Percentiles rank a stretch among this genome's conserved stretches.
phyloP scores from a whole-genome alignment of 805 yeast species.

The Isabelozyma rhagii region DNA sequence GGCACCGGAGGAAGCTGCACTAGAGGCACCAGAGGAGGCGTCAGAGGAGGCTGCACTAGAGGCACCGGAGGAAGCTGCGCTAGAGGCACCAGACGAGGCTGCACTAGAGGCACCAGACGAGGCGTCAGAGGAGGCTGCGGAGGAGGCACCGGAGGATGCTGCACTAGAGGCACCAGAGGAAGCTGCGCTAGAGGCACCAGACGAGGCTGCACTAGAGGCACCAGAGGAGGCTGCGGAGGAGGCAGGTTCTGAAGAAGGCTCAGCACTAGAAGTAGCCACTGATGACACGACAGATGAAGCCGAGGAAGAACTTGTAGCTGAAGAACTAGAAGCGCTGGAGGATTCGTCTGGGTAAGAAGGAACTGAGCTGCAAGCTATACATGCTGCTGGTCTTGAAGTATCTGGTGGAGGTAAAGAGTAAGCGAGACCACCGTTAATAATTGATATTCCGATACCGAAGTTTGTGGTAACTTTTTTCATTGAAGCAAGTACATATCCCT shows the following conservation, averaged over 20 bases:
- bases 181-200: not conserved
- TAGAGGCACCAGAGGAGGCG: too few species aligned
- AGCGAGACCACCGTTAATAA: slow-evolving; percentile 11
- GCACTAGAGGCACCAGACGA: not conserved
- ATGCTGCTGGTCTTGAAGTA: slow-evolving; percentile 16
- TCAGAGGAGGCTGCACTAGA: too few species aligned
- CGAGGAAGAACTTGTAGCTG: too few species aligned
- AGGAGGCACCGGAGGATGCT: not conserved
- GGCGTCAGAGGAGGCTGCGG: not conserved
- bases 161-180: too few species aligned
- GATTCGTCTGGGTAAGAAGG: slow-evolving; percentile 5
- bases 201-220: not conserved
- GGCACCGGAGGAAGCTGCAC: too few species aligned
- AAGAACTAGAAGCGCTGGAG: too few species aligned
- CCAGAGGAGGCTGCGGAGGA: not conserved
- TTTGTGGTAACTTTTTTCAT: slow-evolving; percentile 12
- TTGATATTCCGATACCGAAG: slow-evolving; percentile 12
- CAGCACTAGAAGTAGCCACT: not conserved
- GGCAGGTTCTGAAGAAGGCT: not conserved
- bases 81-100: not conserved
- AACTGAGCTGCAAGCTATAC: slow-evolving; percentile 14
- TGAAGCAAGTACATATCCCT: slow-evolving; percentile 14
- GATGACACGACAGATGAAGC: too few species aligned
- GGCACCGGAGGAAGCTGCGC: too few species aligned
- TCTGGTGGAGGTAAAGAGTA: slow-evolving; percentile 16